Evolutionary conservation across 2,329 filamentous ascomycete genomes (phyloP).

Genomic region (Hypoxylon sp.): DNA sequence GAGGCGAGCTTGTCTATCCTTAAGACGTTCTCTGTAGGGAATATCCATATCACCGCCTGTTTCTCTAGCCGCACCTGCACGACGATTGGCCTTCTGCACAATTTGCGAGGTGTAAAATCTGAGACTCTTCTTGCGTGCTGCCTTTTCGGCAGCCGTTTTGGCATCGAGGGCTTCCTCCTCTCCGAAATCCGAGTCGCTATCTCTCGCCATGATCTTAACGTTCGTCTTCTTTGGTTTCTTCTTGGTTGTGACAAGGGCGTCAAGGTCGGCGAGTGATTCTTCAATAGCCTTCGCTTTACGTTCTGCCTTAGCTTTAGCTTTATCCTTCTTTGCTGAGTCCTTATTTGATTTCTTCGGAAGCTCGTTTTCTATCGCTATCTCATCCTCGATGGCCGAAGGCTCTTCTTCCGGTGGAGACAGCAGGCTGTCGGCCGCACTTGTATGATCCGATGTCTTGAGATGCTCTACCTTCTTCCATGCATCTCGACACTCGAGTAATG

Average conservation of each 20-base stretch:
- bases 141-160: slow-evolving; percentile 87
- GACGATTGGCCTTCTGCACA: slow-evolving; percentile 92
- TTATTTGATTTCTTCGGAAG: slow-evolving; percentile 49
- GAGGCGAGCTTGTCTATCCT: slow-evolving; percentile 87
- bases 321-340: slow-evolving; percentile 53
- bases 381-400: slow-evolving; percentile 55
- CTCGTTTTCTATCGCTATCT: slow-evolving; percentile 51
- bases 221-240: slow-evolving; percentile 61
- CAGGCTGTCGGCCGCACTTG: slow-evolving; percentile 38
- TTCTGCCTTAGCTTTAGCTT: slow-evolving; percentile 59
- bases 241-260: slow-evolving; percentile 68
- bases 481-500: slow-evolving; percentile 81
- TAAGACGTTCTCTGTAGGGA: slow-evolving; percentile 89
- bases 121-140: slow-evolving; percentile 88
- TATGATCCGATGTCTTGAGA: slow-evolving; percentile 65
- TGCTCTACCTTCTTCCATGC: slow-evolving; percentile 83
- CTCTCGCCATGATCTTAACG: slow-evolving; percentile 51
- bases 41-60: slow-evolving; percentile 86
- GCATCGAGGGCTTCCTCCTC: slow-evolving; percentile 87
- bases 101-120: slow-evolving; percentile 99
- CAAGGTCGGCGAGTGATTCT: slow-evolving; percentile 78
- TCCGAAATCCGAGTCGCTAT: slow-evolving; percentile 89
- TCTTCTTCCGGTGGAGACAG: slow-evolving; percentile 50
- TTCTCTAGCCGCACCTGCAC: slow-evolving; percentile 78
- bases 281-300: slow-evolving; percentile 73